Base-by-base conservation (phyloP, 352 stramenopile species). In the Phytophthora pinifolia region DNA sequence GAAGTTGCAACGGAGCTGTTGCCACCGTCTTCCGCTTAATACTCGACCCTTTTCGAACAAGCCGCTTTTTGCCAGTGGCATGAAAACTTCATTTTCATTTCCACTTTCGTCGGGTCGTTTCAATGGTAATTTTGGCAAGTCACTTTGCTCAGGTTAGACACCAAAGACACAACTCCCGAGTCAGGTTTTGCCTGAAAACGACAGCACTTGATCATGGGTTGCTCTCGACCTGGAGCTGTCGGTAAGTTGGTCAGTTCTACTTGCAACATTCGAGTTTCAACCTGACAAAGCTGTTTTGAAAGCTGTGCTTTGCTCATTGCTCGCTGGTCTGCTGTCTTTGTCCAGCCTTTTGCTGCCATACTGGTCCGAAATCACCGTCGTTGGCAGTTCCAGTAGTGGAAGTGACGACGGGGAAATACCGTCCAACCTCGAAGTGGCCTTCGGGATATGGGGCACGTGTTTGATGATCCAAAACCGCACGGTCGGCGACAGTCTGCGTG, bases 401-500 rank as follows among this genome's bases (percentile, higher is more conserved):
- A 56, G 33, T 20, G 13, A 18, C 10, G 30, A 46, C 32, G 36
- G 35, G 38, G 33, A 57, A 6, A 44, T 70, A 46, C n/a, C 47
- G 10, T 51, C 61, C 2, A 57, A 64, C 34, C 29, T 81, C 9
- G 72, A 88, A 54, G 46, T 88, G 35, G 67, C 54, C 3, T 70
- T 83, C 37, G 74, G 77, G 0, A 57, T 86, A 9, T 88, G 77
- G 77, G 77, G 72, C 3, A 72, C 74, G 1, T 88, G 74, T 15
- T 50, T 86, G 20, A 80, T 72, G 52, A 47, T 77, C 9, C 62
- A 80, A 61, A 66, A 67, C 14, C 58, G 35, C 22, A 58, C 56
- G 6, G 48, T 46, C 0, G 46, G 57, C 17, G 56, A 62, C 9
- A 48, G 44, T 34, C 17, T 70, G 15, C 49, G 50, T 29, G 29